Evolutionary conservation across 2,329 filamentous ascomycete genomes (phyloP).

Genomic region (Chaetomium olivaceum): DNA sequence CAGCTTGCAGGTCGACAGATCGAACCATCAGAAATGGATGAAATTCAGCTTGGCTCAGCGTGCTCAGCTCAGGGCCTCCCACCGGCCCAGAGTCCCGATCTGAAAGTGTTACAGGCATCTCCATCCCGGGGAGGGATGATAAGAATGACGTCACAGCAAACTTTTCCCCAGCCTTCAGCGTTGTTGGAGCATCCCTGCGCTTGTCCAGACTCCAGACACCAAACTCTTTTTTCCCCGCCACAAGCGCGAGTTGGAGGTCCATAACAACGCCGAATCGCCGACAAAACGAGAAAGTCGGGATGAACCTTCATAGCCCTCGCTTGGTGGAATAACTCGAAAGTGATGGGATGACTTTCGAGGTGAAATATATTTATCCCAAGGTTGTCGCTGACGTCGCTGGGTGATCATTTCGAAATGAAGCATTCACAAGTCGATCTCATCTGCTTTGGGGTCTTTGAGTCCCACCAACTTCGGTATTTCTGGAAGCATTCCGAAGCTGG

Average conservation of each 20-base stretch:
- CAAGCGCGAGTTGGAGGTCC: not conserved
- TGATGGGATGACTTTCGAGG: too few species aligned
- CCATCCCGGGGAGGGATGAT: slow-evolving; percentile 14
- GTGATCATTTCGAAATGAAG: not conserved
- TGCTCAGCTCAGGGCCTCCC: not conserved
- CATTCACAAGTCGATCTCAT: slow-evolving; percentile 16
- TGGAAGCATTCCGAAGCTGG: slow-evolving; percentile 25
- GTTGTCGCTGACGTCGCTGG: not conserved
- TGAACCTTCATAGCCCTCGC: not conserved
- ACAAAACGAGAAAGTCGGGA: not conserved
- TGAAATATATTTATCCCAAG: not conserved
- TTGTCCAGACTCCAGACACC: slow-evolving; percentile 13
- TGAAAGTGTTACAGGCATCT: slow-evolving; percentile 22
- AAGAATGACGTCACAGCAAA: slow-evolving; percentile 26
- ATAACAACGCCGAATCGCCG: slow-evolving; percentile 6
- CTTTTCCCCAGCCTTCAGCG: not conserved
- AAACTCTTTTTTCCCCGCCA: not conserved
- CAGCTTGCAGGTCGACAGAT: too few species aligned
- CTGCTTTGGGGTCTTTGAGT: slow-evolving; percentile 9
- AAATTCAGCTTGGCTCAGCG: not conserved
- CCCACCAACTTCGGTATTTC: slow-evolving; percentile 21
- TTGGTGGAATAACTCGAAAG: not conserved
- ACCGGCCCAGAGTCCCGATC: not conserved
- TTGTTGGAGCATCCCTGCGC: not conserved
- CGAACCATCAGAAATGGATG: too few species aligned